These are phyloP conservation scores for Allomyces macrogynus DNA, from an alignment of 192 early-diverging fungal species.

Conservation along the genomic window DNA sequence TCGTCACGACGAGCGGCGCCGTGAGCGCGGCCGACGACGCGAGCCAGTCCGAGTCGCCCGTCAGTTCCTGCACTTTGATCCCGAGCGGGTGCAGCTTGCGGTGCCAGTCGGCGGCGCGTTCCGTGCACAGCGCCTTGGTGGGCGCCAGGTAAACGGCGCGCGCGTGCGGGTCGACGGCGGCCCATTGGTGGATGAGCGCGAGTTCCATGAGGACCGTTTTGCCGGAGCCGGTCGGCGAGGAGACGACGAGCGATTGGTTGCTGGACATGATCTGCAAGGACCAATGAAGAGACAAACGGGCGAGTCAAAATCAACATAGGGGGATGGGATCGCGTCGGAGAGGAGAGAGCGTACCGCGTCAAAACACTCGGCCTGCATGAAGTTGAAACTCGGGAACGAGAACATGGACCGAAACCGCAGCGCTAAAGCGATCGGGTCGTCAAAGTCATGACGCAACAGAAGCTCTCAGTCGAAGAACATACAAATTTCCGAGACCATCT, in stretches of 20 bases:
- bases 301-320: too few species aligned
- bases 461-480: too few species aligned
- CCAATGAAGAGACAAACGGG: slow-evolving; percentile 8
- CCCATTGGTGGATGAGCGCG: slow-evolving; percentile 7
- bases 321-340: too few species aligned
- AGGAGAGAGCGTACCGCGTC: background rate
- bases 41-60: slow-evolving; percentile 18
- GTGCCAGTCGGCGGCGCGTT: slow-evolving; percentile 37
- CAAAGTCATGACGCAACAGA: too few species aligned
- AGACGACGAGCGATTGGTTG: slow-evolving; percentile 9
- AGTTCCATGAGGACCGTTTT: slow-evolving; percentile 45
- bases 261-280: background rate
- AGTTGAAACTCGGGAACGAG: slow-evolving; percentile 12
- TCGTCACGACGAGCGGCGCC: slow-evolving; percentile 31
- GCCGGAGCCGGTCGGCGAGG: slow-evolving; percentile 45
- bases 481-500: too few species aligned
- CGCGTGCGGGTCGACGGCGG: background rate
- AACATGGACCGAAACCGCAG: background rate
- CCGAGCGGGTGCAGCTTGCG: slow-evolving; percentile 19
- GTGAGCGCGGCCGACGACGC: slow-evolving; percentile 6
- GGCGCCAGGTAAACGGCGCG: slow-evolving; percentile 46
- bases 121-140: slow-evolving; percentile 39
- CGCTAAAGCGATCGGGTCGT: background rate
- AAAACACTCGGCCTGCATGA: slow-evolving; percentile 12
- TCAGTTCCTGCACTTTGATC: slow-evolving; percentile 22